These are phyloP conservation scores for Fusarium sp. DNA, from an alignment of 2,329 filamentous ascomycete species.

Conservation along the genomic window DNA sequence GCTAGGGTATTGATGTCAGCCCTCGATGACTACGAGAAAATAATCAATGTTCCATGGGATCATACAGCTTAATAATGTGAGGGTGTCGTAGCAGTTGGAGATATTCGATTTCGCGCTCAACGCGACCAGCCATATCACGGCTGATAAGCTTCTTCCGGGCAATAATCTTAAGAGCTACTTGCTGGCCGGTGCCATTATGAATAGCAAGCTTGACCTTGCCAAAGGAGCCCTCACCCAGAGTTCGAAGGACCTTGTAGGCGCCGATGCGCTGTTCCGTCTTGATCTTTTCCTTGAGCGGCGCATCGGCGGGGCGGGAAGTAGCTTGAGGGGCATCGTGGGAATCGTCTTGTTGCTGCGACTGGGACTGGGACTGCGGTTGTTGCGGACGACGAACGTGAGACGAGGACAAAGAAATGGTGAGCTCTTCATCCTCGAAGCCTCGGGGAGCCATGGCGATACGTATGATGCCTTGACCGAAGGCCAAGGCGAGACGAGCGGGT, in stretches of 20 bases:
- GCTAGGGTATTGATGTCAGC: constrained; percentile 56
- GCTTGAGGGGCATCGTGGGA: constrained; percentile 43
- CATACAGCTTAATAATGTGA: constrained; percentile 97
- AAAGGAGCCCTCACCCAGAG: constrained; percentile 95
- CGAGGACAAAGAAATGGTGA: constrained; percentile 79
- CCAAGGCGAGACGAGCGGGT: constrained; percentile 29
- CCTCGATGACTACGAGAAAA: neutral
- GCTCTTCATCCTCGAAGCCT: constrained; percentile 82
- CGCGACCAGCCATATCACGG: constrained; percentile 95
- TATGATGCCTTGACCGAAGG: constrained; percentile 30
- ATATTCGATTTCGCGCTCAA: constrained; percentile 98
- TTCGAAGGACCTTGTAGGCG: constrained; percentile 90
- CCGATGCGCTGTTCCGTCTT: constrained; percentile 86
- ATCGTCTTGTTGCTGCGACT: constrained; percentile 42
- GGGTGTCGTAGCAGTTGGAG: constrained; percentile 94
- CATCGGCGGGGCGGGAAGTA: constrained; percentile 49
- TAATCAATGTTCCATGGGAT: neutral
- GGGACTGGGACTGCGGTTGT: constrained; percentile 46
- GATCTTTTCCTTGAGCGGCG: constrained; percentile 57
- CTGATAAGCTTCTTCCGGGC: constrained; percentile 95
- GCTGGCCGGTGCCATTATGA: constrained; percentile 90
- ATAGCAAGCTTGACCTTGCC: constrained; percentile 98
- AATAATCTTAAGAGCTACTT: constrained; percentile 98
- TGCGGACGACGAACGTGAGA: constrained; percentile 69
- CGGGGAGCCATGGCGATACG: constrained; percentile 60